Conservation (phyloP, 2,329 filamentous ascomycete genomes). For the Bipolaris bicolor region DNA sequence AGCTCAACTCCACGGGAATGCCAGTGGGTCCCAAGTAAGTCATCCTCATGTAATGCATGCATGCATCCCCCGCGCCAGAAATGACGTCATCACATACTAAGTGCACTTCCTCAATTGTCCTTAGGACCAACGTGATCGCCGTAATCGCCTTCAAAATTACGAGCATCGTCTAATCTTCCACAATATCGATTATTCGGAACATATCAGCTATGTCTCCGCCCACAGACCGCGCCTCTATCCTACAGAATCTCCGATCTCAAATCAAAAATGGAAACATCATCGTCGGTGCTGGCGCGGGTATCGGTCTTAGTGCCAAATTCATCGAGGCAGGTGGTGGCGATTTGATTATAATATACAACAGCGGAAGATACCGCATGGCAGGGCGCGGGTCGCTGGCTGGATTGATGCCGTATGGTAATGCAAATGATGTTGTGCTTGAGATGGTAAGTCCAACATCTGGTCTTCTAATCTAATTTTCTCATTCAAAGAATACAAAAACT, state of each 20-base stretch:
- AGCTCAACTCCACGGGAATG: background rate
- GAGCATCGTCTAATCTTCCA: background rate
- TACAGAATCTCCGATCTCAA: slow-evolving; percentile 59
- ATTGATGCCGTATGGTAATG: slow-evolving; percentile 73
- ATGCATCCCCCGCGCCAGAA: slow-evolving; percentile 3
- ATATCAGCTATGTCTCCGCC: slow-evolving; percentile 60
- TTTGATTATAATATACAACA: slow-evolving; percentile 75
- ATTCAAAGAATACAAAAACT: no score
- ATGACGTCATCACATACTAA: slow-evolving; percentile 20
- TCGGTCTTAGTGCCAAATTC: slow-evolving; percentile 73
- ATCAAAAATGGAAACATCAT: slow-evolving; percentile 64
- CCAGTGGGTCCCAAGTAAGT: background rate
- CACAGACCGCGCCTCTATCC: slow-evolving; percentile 62
- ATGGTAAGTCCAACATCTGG: slow-evolving; percentile 56
- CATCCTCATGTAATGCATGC: background rate
- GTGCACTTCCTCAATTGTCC: background rate
- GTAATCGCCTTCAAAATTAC: background rate
- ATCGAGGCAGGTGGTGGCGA: slow-evolving; percentile 72
- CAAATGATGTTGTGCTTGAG: slow-evolving; percentile 71
- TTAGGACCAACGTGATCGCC: background rate
- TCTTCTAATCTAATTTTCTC: no score
- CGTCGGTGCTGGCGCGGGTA: slow-evolving; percentile 72
- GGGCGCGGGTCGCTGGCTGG: slow-evolving; percentile 72
- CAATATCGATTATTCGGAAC: background rate
- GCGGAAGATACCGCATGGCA: slow-evolving; percentile 74